These are phyloP conservation scores for Viola pubescens DNA, from an alignment of 441 rosid species.

Conservation along the genomic window DNA sequence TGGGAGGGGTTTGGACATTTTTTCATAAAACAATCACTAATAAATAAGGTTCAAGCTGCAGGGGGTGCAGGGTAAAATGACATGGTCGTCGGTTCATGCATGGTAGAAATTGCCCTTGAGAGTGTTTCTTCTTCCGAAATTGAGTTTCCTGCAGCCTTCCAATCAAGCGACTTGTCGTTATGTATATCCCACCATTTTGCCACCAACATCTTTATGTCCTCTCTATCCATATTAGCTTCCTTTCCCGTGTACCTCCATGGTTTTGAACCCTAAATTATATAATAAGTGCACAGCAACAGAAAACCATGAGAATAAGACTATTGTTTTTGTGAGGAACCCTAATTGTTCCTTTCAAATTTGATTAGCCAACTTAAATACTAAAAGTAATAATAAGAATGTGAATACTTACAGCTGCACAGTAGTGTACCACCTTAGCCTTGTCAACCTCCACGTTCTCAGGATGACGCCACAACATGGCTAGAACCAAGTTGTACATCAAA, in stretches of 20 bases:
- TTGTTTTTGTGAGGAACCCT: neutral
- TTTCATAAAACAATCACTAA: slow-evolving; percentile 6
- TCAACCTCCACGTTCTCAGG: slow-evolving; percentile 51
- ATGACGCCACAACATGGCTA: slow-evolving; percentile 76
- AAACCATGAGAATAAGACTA: neutral
- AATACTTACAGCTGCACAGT: slow-evolving; percentile 52
- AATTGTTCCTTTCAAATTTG: neutral
- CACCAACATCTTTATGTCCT: slow-evolving; percentile 53
- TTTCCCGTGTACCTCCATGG: slow-evolving; percentile 66
- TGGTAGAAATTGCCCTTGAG: slow-evolving; percentile 26
- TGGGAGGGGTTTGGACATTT: slow-evolving; percentile 11
- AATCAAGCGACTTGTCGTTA: slow-evolving; percentile 51
- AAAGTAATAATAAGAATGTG: neutral
- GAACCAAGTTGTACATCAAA: slow-evolving; percentile 47
- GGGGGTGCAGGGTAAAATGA: slow-evolving; percentile 50
- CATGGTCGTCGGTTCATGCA: slow-evolving; percentile 35
- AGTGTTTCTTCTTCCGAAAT: slow-evolving; percentile 14
- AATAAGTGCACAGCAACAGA: neutral
- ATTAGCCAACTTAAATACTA: neutral
- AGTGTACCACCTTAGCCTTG: slow-evolving; percentile 60
- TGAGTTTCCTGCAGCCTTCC: slow-evolving; percentile 17
- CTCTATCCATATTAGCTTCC: slow-evolving; percentile 63
- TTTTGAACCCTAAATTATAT: slow-evolving; percentile 30
- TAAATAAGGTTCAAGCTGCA: slow-evolving; percentile 38
- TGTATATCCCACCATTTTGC: slow-evolving; percentile 69